Conservation (phyloP, 2,329 filamentous ascomycete genomes). For the Apiospora malaysiana region DNA sequence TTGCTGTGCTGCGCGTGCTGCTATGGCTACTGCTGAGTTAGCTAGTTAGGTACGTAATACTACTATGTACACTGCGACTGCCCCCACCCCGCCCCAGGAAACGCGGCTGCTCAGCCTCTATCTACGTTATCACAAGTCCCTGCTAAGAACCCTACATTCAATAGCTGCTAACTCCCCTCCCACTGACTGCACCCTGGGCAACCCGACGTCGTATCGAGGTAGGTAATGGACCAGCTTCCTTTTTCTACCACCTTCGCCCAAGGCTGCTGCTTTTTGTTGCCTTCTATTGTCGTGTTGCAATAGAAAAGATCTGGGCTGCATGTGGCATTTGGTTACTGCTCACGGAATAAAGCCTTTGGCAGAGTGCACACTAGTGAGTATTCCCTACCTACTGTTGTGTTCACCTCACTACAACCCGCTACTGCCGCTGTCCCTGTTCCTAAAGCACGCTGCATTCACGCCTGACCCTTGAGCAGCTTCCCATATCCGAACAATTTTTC, state of each 20-base stretch:
- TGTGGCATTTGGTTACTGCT: neutral
- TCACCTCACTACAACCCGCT: neutral
- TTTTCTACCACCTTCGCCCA: slow-evolving; percentile 12
- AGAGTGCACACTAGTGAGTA: neutral
- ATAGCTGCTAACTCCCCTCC: neutral
- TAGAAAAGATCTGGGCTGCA: neutral
- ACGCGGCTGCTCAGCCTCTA: slow-evolving; percentile 18
- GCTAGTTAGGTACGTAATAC: neutral
- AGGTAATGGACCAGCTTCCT: neutral
- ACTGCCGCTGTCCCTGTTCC: neutral
- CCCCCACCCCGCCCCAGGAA: slow-evolving; percentile 17
- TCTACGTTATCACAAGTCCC: slow-evolving; percentile 15
- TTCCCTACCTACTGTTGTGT: neutral
- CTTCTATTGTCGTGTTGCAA: slow-evolving; percentile 10
- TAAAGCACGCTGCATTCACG: neutral
- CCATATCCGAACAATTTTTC: neutral
- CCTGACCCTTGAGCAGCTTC: neutral
- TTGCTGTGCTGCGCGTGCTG: neutral
- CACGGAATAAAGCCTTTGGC: slow-evolving; percentile 11
- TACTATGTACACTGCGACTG: neutral
- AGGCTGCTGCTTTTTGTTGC: slow-evolving; percentile 12
- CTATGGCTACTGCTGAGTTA: neutral
- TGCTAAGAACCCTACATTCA: neutral
- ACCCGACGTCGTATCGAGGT: neutral
- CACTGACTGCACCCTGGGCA: slow-evolving; percentile 7